Conservation (phyloP, 768 basidiomycete genomes). For the Hysterangium stoloniferum region DNA sequence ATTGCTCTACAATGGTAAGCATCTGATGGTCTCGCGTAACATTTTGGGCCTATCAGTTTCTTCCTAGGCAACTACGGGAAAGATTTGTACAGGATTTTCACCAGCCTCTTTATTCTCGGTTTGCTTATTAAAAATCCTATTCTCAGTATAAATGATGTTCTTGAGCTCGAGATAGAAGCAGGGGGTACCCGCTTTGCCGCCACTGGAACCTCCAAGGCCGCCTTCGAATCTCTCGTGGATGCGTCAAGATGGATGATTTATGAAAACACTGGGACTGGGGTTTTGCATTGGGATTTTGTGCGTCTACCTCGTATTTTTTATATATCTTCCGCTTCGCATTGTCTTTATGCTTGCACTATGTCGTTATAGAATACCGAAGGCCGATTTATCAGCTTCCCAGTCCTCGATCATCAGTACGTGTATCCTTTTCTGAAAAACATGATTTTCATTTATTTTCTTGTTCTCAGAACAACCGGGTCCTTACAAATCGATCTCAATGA, state of each 20-base stretch:
- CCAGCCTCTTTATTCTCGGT: neutral
- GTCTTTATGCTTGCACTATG: constrained; percentile 4
- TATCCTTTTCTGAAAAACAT: neutral
- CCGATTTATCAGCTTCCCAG: constrained; percentile 62
- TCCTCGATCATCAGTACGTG: constrained; percentile 38
- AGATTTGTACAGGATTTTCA: constrained; percentile 30
- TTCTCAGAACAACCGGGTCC: constrained; percentile 46
- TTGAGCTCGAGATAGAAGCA: constrained; percentile 53
- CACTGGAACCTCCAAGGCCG: constrained; percentile 28
- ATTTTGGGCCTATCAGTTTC: neutral
- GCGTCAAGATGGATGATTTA: constrained; percentile 68
- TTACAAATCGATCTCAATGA: constrained; percentile 51
- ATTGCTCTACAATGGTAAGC: constrained; percentile 49
- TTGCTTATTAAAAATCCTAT: neutral
- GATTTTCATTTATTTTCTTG: constrained; percentile 2
- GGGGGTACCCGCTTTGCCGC: constrained; percentile 54
- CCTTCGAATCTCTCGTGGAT: constrained; percentile 48
- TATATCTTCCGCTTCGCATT: constrained; percentile 4
- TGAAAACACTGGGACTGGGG: constrained; percentile 44
- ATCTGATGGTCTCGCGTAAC: no score
- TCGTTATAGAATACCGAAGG: constrained; percentile 60
- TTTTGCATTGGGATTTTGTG: constrained; percentile 68
- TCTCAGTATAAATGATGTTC: constrained; percentile 50
- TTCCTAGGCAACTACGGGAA: constrained; percentile 50
- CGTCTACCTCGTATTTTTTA: constrained; percentile 20